phyloP scores from a whole-genome alignment of 176 grass and related monocot species.

The Pontederia crassipes region DNA sequence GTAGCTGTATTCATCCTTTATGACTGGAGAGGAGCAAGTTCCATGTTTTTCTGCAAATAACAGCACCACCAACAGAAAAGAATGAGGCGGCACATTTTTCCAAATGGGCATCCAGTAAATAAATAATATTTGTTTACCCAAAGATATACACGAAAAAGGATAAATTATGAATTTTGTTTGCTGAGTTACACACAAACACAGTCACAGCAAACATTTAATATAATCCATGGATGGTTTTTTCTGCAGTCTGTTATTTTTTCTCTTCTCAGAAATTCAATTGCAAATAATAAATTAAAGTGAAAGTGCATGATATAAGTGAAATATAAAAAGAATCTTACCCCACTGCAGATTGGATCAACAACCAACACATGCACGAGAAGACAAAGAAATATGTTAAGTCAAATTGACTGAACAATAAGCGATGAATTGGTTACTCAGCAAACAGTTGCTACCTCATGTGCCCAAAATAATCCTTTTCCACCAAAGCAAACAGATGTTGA shows the following conservation, averaged over 20 bases:
- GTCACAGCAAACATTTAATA: too few species aligned
- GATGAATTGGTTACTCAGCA: neutral
- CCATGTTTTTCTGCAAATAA: slow-evolving; percentile 70
- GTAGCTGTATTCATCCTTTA: slow-evolving; percentile 88
- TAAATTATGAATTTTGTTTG: too few species aligned
- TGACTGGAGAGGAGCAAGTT: slow-evolving; percentile 76
- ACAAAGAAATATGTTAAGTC: slow-evolving; percentile 3
- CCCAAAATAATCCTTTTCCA: slow-evolving; percentile 71
- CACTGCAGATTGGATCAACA: neutral
- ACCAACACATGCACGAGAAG: slow-evolving; percentile 40
- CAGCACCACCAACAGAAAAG: neutral
- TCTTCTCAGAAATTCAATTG: too few species aligned
- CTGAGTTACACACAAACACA: too few species aligned
- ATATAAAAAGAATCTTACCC: too few species aligned
- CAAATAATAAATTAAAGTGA: too few species aligned
- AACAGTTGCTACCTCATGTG: slow-evolving; percentile 52
- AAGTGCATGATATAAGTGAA: too few species aligned
- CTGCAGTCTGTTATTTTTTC: too few species aligned
- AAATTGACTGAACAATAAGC: neutral
- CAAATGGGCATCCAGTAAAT: too few species aligned
- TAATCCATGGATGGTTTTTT: too few species aligned
- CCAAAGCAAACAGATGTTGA: slow-evolving; percentile 65
- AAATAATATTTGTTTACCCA: neutral
- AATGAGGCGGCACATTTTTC: neutral
- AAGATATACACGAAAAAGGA: too few species aligned